Conservation (phyloP, 1,139 yeast species). For the Lodderomyces parapsilosis region DNA sequence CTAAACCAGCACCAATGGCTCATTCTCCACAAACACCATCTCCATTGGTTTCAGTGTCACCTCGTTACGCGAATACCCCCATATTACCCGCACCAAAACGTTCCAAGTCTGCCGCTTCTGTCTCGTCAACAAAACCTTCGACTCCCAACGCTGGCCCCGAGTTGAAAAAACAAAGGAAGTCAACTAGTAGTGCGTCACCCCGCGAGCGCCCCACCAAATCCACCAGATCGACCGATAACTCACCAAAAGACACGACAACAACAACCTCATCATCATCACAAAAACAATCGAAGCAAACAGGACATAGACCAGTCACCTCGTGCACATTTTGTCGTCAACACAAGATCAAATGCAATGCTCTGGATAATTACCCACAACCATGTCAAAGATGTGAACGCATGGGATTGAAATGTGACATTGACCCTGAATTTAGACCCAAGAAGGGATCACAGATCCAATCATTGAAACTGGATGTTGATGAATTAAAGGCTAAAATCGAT, state of each 20-base stretch:
- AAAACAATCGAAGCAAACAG: constrained; percentile 29
- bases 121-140: background rate
- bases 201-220: too few species aligned
- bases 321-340: constrained; percentile 96
- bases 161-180: constrained; percentile 1
- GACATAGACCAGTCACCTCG: constrained; percentile 84
- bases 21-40: constrained; percentile 13
- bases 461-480: constrained; percentile 81
- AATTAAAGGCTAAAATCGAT: constrained; percentile 74
- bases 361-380: constrained; percentile 77
- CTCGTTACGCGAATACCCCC: constrained; percentile 7
- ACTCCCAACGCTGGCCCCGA: constrained; percentile 2
- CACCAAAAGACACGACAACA: constrained; percentile 1
- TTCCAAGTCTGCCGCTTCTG: background rate
- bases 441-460: constrained; percentile 89
- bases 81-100: constrained; percentile 4
- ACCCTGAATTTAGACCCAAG: constrained; percentile 87
- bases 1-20: constrained; percentile 21
- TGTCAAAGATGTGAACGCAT: constrained; percentile 81
- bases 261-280: constrained; percentile 6
- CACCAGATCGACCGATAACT: background rate
- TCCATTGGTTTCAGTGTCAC: constrained; percentile 8
- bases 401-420: constrained; percentile 82
- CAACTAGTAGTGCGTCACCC: constrained; percentile 21
- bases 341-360: constrained; percentile 89